A percentile compares a stretch with the other conserved stretches of the same genome.
Evolutionary conservation across 1,139 yeast species (phyloP).

Genomic region (Protomyces pachydermus): DNA sequence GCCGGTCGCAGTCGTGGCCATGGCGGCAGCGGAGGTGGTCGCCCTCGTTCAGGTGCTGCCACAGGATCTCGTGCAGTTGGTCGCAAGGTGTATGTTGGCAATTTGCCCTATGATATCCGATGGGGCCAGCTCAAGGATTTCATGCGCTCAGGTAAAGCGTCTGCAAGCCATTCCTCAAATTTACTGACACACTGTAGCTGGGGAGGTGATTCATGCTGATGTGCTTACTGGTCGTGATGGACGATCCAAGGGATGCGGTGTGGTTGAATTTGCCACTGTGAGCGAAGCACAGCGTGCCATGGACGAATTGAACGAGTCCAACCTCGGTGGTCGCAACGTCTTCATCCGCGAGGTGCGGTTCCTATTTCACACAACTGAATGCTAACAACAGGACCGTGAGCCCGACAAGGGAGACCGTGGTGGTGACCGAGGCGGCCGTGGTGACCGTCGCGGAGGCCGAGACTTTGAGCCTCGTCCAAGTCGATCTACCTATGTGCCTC

Average conservation of each 20-base stretch:
- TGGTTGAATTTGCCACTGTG: constrained; percentile 72
- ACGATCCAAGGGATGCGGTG: constrained; percentile 66
- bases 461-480: constrained; percentile 9
- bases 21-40: background rate
- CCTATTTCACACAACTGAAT: background rate
- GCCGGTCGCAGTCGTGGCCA: constrained; percentile 7
- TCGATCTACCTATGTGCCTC: constrained; percentile 3
- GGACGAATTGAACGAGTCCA: constrained; percentile 59
- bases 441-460: constrained; percentile 22
- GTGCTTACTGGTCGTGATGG: constrained; percentile 78
- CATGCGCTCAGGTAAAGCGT: constrained; percentile 47
- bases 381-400: constrained; percentile 41
- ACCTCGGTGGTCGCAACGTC: constrained; percentile 70
- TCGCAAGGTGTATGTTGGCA: constrained; percentile 51
- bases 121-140: constrained; percentile 62
- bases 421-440: constrained; percentile 12
- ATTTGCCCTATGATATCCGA: constrained; percentile 54
- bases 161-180: background rate
- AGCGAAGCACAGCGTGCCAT: constrained; percentile 76
- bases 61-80: constrained; percentile 36
- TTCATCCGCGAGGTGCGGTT: constrained; percentile 78
- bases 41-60: background rate
- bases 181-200: constrained; percentile 42
- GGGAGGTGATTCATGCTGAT: constrained; percentile 77
- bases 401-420: constrained; percentile 34